Conservation (phyloP, 2,329 filamentous ascomycete species). For the Colletotrichum truncatum region DNA sequence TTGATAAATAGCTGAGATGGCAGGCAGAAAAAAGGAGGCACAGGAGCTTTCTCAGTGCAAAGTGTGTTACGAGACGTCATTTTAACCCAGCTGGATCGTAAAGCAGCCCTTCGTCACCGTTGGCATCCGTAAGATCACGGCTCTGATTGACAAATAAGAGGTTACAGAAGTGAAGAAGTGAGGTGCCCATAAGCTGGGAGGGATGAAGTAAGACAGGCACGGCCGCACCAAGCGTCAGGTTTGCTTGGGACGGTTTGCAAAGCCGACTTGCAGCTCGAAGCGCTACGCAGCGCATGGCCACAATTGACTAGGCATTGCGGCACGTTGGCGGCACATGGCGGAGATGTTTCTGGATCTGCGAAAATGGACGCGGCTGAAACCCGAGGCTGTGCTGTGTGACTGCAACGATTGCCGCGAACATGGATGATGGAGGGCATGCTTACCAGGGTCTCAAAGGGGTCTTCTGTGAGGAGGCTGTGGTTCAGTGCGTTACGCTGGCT, state of each 20-base stretch:
- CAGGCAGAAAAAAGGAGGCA: no score
- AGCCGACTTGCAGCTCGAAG: neutral
- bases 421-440: neutral
- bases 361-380: neutral
- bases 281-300: neutral
- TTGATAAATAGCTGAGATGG: no score
- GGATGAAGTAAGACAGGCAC: conserved; percentile 7
- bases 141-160: neutral
- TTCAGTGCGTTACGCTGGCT: neutral
- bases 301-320: neutral
- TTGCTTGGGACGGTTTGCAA: neutral
- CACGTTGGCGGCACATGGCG: neutral
- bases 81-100: neutral
- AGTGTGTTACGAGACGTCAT: neutral
- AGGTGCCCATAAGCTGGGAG: neutral
- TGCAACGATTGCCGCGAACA: neutral
- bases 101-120: neutral
- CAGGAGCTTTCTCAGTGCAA: no score
- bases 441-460: neutral
- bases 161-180: neutral
- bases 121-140: neutral
- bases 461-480: neutral
- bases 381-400: neutral
- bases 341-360: neutral
- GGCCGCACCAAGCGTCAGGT: conserved; percentile 9